Percentiles rank a stretch among this genome's conserved stretches.
phyloP scores from a whole-genome alignment of 1,284 basidiomycete genomes.

The Austroboletus novae-zelandiae region DNA sequence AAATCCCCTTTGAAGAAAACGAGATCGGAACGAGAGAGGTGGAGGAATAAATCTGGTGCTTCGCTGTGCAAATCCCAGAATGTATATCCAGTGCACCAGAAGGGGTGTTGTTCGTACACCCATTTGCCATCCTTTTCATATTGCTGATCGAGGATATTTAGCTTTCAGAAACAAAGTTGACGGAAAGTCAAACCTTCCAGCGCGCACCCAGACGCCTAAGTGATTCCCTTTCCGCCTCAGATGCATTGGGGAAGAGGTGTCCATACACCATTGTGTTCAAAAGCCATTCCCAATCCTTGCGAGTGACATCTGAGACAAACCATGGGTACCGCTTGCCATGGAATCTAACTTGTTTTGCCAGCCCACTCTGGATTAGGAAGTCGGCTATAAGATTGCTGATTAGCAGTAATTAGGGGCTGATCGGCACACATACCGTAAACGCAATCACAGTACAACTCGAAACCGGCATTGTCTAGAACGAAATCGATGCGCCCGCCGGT shows the following conservation, averaged over 20 bases:
- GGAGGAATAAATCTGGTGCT: constrained; percentile 92
- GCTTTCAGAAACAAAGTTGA: neutral
- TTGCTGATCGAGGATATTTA: constrained; percentile 47
- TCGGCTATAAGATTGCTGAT: constrained; percentile 52
- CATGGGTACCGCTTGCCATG: constrained; percentile 90
- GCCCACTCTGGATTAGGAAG: constrained; percentile 88
- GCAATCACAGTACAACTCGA: constrained; percentile 95
- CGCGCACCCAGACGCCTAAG: constrained; percentile 79
- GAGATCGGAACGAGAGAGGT: constrained; percentile 87
- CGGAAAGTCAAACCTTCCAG: constrained; percentile 71
- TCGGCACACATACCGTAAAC: constrained; percentile 77
- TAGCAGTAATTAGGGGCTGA: neutral
- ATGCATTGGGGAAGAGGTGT: constrained; percentile 80
- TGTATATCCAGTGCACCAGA: constrained; percentile 96
- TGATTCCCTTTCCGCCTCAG: constrained; percentile 80
- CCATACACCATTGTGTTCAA: constrained; percentile 86
- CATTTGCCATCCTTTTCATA: constrained; percentile 94
- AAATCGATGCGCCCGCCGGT: constrained; percentile 88
- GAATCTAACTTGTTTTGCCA: constrained; percentile 86
- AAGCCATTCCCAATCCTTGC: constrained; percentile 96
- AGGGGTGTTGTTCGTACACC: constrained; percentile 96
- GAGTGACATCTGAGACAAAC: constrained; percentile 98
- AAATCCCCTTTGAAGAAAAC: constrained; percentile 97
- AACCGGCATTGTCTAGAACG: constrained; percentile 87
- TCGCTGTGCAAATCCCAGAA: constrained; percentile 91